Conservation (phyloP, 352 stramenopile genomes). For the Pythium dissimile region DNA sequence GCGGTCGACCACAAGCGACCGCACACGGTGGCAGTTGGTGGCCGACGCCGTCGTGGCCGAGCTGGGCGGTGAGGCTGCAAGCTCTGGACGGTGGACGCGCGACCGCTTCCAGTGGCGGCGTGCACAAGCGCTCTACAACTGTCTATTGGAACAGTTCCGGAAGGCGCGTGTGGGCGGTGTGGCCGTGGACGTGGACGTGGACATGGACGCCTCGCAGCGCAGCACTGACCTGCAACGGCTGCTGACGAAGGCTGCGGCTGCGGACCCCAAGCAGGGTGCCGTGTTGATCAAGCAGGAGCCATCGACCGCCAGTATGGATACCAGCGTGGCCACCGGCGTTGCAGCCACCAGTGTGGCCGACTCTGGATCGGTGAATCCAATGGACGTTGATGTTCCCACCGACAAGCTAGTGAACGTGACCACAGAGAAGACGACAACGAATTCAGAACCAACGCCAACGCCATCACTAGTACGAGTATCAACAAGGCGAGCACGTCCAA, state of each 20-base stretch:
- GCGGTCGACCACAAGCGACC: background rate
- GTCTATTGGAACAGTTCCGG: background rate
- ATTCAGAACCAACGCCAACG: too few species aligned
- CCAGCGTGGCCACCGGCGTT: background rate
- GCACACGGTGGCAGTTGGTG: background rate
- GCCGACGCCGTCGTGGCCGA: constrained; percentile 1
- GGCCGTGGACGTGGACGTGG: too few species aligned
- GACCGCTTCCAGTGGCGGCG: background rate
- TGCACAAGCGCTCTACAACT: constrained; percentile 2
- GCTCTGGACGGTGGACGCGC: background rate
- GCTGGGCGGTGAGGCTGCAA: background rate
- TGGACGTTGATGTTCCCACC: too few species aligned
- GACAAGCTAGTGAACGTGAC: too few species aligned
- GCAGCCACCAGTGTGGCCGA: too few species aligned
- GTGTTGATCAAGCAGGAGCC: background rate
- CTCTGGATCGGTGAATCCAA: too few species aligned
- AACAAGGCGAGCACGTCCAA: too few species aligned
- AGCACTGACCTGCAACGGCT: background rate
- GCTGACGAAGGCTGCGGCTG: background rate
- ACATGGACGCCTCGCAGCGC: background rate
- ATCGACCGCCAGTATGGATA: background rate
- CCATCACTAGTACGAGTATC: background rate
- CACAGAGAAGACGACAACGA: too few species aligned
- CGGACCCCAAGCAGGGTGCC: background rate
- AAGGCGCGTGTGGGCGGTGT: background rate